Conservation (phyloP, 345 rosid genomes). For the Rhodomyrtus tomentosa region DNA sequence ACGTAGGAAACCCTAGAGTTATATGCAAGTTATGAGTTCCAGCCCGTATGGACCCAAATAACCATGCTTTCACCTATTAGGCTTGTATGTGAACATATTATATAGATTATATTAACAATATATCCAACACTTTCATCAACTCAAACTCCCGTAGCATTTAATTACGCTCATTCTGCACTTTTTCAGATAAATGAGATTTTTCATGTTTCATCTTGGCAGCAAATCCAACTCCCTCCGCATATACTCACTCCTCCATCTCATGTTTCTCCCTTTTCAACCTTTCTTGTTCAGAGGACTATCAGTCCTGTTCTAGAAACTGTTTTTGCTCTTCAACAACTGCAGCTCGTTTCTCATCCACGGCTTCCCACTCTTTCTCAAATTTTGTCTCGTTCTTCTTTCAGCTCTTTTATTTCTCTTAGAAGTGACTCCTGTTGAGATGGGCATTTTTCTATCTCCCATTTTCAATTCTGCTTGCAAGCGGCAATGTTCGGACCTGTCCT, state of each 20-base stretch:
- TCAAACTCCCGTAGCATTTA: constrained; percentile 51
- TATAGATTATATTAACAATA: too few species aligned
- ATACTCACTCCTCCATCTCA: constrained; percentile 30
- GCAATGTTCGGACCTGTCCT: constrained; percentile 58
- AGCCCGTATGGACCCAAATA: too few species aligned
- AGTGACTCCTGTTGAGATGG: constrained; percentile 44
- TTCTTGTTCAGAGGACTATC: constrained; percentile 32
- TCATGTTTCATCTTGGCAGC: constrained; percentile 56
- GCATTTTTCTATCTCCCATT: constrained; percentile 47
- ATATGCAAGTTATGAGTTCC: too few species aligned
- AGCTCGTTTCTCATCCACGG: constrained; percentile 57
- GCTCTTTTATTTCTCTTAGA: constrained; percentile 49
- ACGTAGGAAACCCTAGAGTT: too few species aligned
- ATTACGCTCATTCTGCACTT: constrained; percentile 33
- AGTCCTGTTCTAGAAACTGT: constrained; percentile 32
- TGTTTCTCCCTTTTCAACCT: constrained; percentile 49
- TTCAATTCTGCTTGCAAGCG: constrained; percentile 55
- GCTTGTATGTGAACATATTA: too few species aligned
- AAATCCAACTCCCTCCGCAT: constrained; percentile 40
- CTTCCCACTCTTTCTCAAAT: constrained; percentile 77
- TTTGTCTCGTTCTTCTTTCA: constrained; percentile 56
- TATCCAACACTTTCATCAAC: constrained; percentile 26
- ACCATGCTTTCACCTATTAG: too few species aligned
- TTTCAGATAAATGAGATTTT: constrained; percentile 36
- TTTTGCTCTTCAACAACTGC: constrained; percentile 28